These are phyloP conservation scores for Bothriochloa decipiens DNA, from an alignment of 176 grass and related monocot genomes.

Conservation along the genomic window DNA sequence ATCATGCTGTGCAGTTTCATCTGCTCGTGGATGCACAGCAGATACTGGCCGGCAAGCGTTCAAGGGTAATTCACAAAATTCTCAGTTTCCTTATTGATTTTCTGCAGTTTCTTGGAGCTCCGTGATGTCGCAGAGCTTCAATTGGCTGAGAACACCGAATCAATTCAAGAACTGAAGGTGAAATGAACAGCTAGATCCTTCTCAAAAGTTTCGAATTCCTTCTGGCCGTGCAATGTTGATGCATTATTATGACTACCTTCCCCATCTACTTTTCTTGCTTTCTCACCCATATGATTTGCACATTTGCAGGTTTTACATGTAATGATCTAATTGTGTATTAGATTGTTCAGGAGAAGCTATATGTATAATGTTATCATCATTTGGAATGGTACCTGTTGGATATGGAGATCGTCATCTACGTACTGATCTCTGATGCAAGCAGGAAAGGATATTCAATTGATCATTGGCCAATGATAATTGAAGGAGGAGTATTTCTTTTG, in stretches of 20 bases:
- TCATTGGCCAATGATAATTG: not conserved
- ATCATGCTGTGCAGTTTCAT: no score
- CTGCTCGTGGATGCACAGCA: no score
- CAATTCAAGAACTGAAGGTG: conserved; percentile 1
- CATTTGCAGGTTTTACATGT: not conserved
- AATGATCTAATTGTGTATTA: not conserved
- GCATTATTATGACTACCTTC: not conserved
- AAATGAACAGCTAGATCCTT: conserved; percentile 15
- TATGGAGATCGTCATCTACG: not conserved
- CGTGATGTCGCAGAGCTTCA: not conserved
- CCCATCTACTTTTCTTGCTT: not conserved
- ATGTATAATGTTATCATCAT: not conserved
- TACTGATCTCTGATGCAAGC: not conserved
- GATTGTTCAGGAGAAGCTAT: not conserved
- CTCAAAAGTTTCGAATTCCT: not conserved
- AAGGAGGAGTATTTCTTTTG: not conserved
- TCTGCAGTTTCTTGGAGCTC: no score
- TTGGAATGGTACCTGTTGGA: not conserved
- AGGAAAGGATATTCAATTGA: not conserved
- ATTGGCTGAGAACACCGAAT: not conserved
- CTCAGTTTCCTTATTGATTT: no score
- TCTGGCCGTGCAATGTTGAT: not conserved
- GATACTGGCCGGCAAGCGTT: no score
- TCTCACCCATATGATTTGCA: not conserved
- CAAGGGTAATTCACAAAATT: no score